Conservation (phyloP, 331 rosid species). For the Acacia concinna region DNA sequence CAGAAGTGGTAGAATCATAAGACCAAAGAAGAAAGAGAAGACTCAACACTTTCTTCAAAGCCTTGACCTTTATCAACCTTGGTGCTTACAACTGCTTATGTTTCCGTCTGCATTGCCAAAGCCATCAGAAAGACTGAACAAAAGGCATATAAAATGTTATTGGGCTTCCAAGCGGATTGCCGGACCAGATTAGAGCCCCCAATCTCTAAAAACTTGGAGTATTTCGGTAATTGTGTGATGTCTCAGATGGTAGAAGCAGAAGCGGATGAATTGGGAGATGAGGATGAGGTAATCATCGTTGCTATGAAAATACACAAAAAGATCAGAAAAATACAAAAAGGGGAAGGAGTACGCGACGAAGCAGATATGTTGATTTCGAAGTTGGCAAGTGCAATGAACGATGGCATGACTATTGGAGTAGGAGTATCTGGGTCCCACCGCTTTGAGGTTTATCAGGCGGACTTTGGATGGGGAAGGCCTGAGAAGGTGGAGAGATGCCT, state of each 20-base stretch:
- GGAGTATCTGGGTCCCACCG: slow-evolving; percentile 31
- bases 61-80: slow-evolving; percentile 34
- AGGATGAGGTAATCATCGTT: slow-evolving; percentile 26
- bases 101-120: slow-evolving; percentile 36
- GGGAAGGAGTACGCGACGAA: slow-evolving; percentile 25
- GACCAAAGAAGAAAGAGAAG: background rate
- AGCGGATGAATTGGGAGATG: background rate
- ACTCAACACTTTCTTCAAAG: background rate
- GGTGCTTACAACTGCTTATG: slow-evolving; percentile 28
- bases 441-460: slow-evolving; percentile 39
- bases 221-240: slow-evolving; percentile 44
- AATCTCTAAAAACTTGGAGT: slow-evolving; percentile 33
- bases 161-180: slow-evolving; percentile 22
- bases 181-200: slow-evolving; percentile 41
- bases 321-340: background rate
- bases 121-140: slow-evolving; percentile 6
- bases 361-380: background rate
- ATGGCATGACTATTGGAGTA: background rate
- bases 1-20: background rate
- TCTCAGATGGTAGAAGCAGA: background rate
- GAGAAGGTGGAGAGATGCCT: slow-evolving; percentile 38
- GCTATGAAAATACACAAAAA: slow-evolving; percentile 21
- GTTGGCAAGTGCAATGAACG: background rate
- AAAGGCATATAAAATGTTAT: background rate
- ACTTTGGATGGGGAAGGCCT: slow-evolving; percentile 58